These are phyloP conservation scores for Colletotrichum melonis DNA, from an alignment of 2,329 filamentous ascomycete genomes.

Conservation along the genomic window DNA sequence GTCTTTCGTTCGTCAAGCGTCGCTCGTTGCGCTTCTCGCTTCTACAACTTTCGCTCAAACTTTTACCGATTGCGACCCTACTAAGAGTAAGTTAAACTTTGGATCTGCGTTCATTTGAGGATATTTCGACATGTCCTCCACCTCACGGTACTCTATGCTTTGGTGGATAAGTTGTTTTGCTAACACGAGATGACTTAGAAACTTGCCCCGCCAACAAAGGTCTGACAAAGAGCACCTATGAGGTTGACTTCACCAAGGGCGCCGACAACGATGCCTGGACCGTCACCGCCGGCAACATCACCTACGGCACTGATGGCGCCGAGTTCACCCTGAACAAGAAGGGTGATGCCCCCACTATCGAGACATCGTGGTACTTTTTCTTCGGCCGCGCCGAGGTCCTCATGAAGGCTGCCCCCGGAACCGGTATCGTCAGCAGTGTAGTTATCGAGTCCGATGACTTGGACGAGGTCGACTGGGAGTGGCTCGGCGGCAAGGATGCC, in stretches of 20 bases:
- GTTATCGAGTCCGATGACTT: slow-evolving; percentile 81
- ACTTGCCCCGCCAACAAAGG: slow-evolving; percentile 73
- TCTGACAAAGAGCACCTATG: slow-evolving; percentile 64
- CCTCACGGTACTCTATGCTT: not conserved
- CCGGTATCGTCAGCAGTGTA: slow-evolving; percentile 80
- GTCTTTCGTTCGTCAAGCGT: slow-evolving; percentile 34
- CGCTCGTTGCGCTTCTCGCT: slow-evolving; percentile 30
- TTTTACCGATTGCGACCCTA: slow-evolving; percentile 33
- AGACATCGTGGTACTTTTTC: slow-evolving; percentile 83
- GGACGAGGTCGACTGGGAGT: slow-evolving; percentile 89
- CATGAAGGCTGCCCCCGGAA: slow-evolving; percentile 49
- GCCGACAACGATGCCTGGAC: slow-evolving; percentile 56
- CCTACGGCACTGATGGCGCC: slow-evolving; percentile 44
- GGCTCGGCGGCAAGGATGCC: slow-evolving; percentile 75
- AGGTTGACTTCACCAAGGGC: slow-evolving; percentile 73
- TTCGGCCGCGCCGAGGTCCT: slow-evolving; percentile 80
- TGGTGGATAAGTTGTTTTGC: not conserved
- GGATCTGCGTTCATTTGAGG: not conserved
- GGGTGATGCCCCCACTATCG: slow-evolving; percentile 71
- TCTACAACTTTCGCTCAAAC: slow-evolving; percentile 30
- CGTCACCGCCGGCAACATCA: slow-evolving; percentile 40
- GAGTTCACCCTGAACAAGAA: slow-evolving; percentile 66
- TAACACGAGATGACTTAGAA: slow-evolving; percentile 32
- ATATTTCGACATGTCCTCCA: not conserved
- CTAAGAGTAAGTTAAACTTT: slow-evolving; percentile 25